Evolutionary conservation across 176 grass and related monocot species (phyloP), one percentile per base, ranked within the genome.

Genomic region (Ampelocalamus luodianensis): DNA sequence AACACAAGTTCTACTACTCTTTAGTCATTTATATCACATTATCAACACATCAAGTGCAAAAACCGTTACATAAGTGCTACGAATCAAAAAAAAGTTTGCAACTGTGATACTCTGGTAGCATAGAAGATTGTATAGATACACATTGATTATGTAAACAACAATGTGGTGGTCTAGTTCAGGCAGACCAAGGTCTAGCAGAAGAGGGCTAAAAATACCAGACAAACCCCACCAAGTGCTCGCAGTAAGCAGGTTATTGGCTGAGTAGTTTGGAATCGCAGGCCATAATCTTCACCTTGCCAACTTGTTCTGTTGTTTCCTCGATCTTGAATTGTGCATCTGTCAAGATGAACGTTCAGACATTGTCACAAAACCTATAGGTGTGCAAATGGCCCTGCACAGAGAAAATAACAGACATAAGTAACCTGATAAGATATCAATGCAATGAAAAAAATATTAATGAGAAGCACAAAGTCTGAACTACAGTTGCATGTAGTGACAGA

Each of bases 321-420:
- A 81, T 96, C 79, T 96, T 99, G 88, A 99, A 94, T 1, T 20
- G 26, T 34, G 96, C 96, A 10, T 94, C 91, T 22, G 89, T 80
- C 38, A 99, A 46, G 53, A 96, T 99, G 86, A 99, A 99, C 5
- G 96, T 96, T 93, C 93, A 96, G 22, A 98, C 96, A 81, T 99
- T 96, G 76, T 99, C 96, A 23, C 96, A 99, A 71, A 96, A 99
- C 90, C 96, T 93, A 54, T 99, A 99, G 16, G 96, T 96, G 91
- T 94, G 96, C 50, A 99, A 86, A 72, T 99, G 96, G 48, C 95
- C 95, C 95, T 93, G 85, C 24, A 10, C 58, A 71, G 3, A 74
- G n/a, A 32, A 69, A 79, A 50, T 22, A 68, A 22, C 22, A 32
- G 1, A 29, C 15, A 85, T 85, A 40, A 59, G 26, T 55, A 62